Evolutionary conservation across 306 rosid genomes (phyloP), one percentile per base, ranked within the genome.

Genomic region (Betula pendula): DNA sequence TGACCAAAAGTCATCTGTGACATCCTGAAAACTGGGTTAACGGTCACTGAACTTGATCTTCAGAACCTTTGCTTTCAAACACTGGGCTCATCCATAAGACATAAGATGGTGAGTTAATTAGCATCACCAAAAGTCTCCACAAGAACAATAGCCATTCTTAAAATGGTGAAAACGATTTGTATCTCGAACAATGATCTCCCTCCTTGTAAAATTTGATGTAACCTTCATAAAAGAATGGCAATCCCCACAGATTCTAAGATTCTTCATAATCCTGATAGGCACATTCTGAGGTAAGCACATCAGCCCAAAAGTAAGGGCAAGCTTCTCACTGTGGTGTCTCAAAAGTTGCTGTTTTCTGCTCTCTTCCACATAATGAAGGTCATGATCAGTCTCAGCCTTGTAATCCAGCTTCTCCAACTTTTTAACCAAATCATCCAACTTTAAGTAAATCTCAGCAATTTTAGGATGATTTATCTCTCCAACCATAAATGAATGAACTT

Each of bases 181-280:
- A 66, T 92, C 97, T 69, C 96, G 86, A n/a, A 94, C 90, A 79
- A 94, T 74, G 76, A 94, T 91, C 77, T 81, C 89, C 81, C 92
- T 80, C 68, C 77, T 76, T 3, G 81, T 76, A 47, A 78, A 83
- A 75, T 80, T 79, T 45, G 92, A 92, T 3, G 79, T 24, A 73
- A 88, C 74, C 88, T 95, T 92, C 96, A 95, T 87, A 79, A 92
- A 95, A 25, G 84, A 81, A 75, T 95, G 96, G 81, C 97, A 92
- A 77, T 95, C 97, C 75, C 90, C 96, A 83, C 98, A 94, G 48
- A 92, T 94, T 79, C 97, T 92, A 66, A 92, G 93, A 74, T 94
- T 92, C 84, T 94, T 94, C 90, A 92, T 94, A 74, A 94, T 89
- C 82, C 95, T 88, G 76, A 94, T 88, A 44, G 96, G 92, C 50